Percentiles rank a stretch among this genome's conserved stretches.
Conservation (phyloP, 2,329 filamentous ascomycete species). For the Trichoderma sp. region DNA sequence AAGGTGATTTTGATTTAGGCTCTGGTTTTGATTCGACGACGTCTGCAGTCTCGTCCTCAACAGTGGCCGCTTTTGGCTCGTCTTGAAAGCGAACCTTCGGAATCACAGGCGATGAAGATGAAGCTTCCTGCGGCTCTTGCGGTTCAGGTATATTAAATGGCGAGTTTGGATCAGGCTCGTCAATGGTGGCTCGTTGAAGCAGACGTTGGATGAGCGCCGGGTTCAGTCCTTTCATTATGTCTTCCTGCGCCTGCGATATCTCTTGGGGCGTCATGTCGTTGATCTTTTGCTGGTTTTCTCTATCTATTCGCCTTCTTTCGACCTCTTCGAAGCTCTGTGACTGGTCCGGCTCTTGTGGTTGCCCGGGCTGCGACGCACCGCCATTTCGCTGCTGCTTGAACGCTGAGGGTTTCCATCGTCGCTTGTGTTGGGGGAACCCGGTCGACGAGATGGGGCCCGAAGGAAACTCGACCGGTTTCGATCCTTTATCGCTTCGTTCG, state of each 20-base stretch:
- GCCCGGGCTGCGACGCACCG: not conserved
- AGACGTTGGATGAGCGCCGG: conserved; percentile 75
- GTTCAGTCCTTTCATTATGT: conserved; percentile 77
- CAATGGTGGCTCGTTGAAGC: conserved; percentile 73
- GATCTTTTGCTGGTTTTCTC: conserved; percentile 75
- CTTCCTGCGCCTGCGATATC: conserved; percentile 76
- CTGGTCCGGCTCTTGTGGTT: not conserved
- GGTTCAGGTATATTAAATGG: conserved; percentile 43
- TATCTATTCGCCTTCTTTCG: conserved; percentile 74
- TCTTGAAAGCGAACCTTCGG: conserved; percentile 42
- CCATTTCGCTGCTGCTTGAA: conserved; percentile 66
- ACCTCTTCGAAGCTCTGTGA: conserved; percentile 43
- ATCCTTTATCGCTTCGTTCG: conserved; percentile 65
- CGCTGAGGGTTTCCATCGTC: conserved; percentile 69
- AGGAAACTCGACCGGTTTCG: conserved; percentile 63
- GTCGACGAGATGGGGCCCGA: conserved; percentile 48
- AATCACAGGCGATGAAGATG: not conserved
- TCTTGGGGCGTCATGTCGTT: conserved; percentile 78
- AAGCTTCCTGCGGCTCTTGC: conserved; percentile 8
- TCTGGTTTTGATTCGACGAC: conserved; percentile 3
- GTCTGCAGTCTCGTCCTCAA: not conserved
- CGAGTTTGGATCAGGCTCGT: conserved; percentile 53
- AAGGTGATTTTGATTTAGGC: not conserved
- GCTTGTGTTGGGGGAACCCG: conserved; percentile 89
- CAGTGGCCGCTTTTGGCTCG: conserved; percentile 28